phyloP scores from a whole-genome alignment of 2,329 filamentous ascomycete genomes.

The Escovopsis weberi region DNA sequence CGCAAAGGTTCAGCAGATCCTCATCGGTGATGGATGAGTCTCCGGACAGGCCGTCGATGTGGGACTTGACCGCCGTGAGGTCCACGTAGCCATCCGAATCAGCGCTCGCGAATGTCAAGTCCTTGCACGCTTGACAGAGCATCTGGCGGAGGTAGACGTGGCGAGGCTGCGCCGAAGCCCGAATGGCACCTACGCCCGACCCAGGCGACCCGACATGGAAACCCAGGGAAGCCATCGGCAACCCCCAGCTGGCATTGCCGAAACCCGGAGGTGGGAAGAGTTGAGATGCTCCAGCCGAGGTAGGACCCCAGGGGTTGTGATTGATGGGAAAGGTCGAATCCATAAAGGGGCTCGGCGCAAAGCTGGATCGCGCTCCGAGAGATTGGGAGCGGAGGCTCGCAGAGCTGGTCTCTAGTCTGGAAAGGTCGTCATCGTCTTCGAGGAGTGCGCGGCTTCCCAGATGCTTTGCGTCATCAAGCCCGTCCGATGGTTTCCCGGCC shows the following conservation, averaged over 20 bases:
- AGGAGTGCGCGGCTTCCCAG: constrained; percentile 84
- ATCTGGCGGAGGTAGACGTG: constrained; percentile 56
- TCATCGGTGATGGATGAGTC: constrained; percentile 27
- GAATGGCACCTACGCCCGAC: constrained; percentile 15
- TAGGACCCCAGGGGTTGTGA: constrained; percentile 28
- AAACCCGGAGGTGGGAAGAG: constrained; percentile 35
- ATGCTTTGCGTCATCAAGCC: constrained; percentile 60
- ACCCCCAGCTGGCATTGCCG: constrained; percentile 25
- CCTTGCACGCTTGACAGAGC: constrained; percentile 66
- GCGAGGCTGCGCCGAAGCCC: constrained; percentile 37
- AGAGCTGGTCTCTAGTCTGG: constrained; percentile 15
- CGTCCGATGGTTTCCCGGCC: constrained; percentile 34
- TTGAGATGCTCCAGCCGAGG: constrained; percentile 15
- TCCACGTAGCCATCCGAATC: constrained; percentile 53
- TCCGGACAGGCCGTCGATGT: constrained; percentile 42
- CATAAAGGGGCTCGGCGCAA: constrained; percentile 27
- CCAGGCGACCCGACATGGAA: constrained; percentile 20
- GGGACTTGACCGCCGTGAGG: constrained; percentile 51
- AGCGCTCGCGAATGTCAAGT: constrained; percentile 26
- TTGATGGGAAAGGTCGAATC: constrained; percentile 24
- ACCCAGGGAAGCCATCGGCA: constrained; percentile 18
- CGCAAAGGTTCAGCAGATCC: constrained; percentile 72
- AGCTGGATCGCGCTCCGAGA: constrained; percentile 32
- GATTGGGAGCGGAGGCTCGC: constrained; percentile 32
- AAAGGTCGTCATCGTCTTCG: constrained; percentile 50